Conservation (phyloP, 2,329 filamentous ascomycete species). For the Aspergillus sp. region DNA sequence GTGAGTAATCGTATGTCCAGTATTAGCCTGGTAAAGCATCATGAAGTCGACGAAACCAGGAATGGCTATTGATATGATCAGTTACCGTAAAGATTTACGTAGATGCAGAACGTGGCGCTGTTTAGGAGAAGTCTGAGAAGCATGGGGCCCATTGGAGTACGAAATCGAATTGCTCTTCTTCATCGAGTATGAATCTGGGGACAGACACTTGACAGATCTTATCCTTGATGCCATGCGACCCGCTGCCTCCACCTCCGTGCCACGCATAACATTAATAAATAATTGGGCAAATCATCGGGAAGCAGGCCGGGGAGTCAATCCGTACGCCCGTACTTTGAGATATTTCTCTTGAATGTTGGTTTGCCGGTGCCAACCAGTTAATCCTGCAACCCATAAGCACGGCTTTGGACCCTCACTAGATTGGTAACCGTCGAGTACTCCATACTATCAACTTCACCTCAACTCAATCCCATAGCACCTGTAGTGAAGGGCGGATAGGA, state of each 20-base stretch:
- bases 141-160: slow-evolving; percentile 15
- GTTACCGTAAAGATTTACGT: not conserved
- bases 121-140: slow-evolving; percentile 7
- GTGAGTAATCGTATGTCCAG: slow-evolving; percentile 2
- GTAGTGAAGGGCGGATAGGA: slow-evolving; percentile 15
- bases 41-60: slow-evolving; percentile 1
- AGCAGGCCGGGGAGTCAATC: not conserved
- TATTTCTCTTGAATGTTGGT: slow-evolving; percentile 7
- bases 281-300: slow-evolving; percentile 7
- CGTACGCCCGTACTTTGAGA: slow-evolving; percentile 9
- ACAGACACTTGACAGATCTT: slow-evolving; percentile 38
- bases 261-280: slow-evolving; percentile 10
- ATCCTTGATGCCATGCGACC: slow-evolving; percentile 23
- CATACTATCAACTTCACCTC: slow-evolving; percentile 14
- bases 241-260: slow-evolving; percentile 11
- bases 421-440: not conserved
- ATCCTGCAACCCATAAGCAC: not conserved
- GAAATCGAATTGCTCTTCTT: slow-evolving; percentile 7
- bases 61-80: slow-evolving; percentile 3
- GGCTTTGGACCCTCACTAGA: not conserved
- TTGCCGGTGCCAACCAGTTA: not conserved
- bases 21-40: not conserved
- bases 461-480: slow-evolving; percentile 5
- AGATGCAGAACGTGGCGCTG: slow-evolving; percentile 25
- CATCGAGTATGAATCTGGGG: slow-evolving; percentile 19